These are phyloP conservation scores for Candida nemodendra DNA, from an alignment of 805 yeast genomes.

Conservation along the genomic window DNA sequence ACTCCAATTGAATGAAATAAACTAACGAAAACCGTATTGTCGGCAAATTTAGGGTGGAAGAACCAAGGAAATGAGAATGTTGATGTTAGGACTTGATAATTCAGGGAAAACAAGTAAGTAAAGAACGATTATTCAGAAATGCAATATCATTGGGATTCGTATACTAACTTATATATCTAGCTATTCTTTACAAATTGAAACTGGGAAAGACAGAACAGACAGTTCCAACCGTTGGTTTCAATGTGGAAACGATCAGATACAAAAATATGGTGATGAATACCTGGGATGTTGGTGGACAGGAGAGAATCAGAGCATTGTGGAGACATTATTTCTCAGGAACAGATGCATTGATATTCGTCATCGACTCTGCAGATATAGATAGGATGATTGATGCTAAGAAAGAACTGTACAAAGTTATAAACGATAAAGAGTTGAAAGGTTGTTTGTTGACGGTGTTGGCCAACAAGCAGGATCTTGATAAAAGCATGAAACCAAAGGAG, in stretches of 20 bases:
- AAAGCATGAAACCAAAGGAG: constrained; percentile 75
- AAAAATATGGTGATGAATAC: constrained; percentile 51
- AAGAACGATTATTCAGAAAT: background rate
- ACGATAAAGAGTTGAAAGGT: constrained; percentile 79
- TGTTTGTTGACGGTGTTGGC: constrained; percentile 83
- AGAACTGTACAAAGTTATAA: constrained; percentile 74
- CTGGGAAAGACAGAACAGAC: constrained; percentile 73
- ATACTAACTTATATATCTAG: constrained; percentile 22
- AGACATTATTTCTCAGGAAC: constrained; percentile 94
- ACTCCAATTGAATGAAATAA: constrained; percentile 4
- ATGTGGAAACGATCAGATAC: constrained; percentile 63
- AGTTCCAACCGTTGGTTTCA: constrained; percentile 93
- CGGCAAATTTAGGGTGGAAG: constrained; percentile 21
- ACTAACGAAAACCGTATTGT: too few species aligned
- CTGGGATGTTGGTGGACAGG: constrained; percentile 96
- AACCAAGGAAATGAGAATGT: constrained; percentile 45
- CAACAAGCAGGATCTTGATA: constrained; percentile 78
- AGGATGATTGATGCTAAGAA: constrained; percentile 75
- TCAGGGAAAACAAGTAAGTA: constrained; percentile 78
- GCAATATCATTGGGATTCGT: background rate
- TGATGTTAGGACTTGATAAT: constrained; percentile 90
- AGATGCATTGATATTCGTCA: constrained; percentile 85
- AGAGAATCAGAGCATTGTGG: constrained; percentile 88
- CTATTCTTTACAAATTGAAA: constrained; percentile 80
- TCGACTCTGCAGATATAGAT: constrained; percentile 73